Base-by-base conservation (phyloP, 2,329 filamentous ascomycete genomes). In the Emmonsiellopsis sp. region DNA sequence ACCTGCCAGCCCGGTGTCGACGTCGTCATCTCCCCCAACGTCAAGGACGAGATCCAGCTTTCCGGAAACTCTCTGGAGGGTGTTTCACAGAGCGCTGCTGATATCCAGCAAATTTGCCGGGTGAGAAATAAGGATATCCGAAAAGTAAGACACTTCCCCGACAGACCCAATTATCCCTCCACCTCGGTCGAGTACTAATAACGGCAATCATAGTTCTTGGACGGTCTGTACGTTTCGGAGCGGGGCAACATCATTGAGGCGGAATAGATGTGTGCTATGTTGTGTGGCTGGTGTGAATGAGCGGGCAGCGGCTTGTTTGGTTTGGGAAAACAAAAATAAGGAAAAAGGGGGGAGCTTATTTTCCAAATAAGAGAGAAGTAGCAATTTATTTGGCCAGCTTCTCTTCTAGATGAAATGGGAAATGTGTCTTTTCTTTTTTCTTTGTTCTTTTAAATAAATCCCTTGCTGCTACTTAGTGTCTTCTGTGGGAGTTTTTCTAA, bases 61-160 rank as follows among this genome's bases (percentile, higher is more conserved):
- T 80, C 73, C 65, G 93, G 93, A 70, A 98, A 96, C 88, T 94
- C 87, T 60, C 82, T 98, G 68, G 94, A 98, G 83, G 84, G 85
- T 73, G 93, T 98, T 64, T 98, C 93, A 70, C 93, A 98, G 82
- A 90, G 86, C 73, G 93, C 93, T 65, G 93, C 93, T 78, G 93
- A 98, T 76, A 96, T 98, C 76, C 93, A 98, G 83, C 93, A 98
- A 80, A 91, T 93, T 79, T 98, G 93, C 90, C 85, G 85, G 79
- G 93, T 98, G 78, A 86, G 90, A 77, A 98, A 98, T 89, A 98
- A 98, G 90, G 93, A 98, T 95, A 98, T 98, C 82, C 90, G 94
- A 81, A 96, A 96, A 87, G 87, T 90, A 72, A 65, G 77, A 65
- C 43, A 55, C 54, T 49, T 48, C 34, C 42, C 11, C 16, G 15